Conservation (phyloP, 306 rosid species). For the Datisca glomerata region DNA sequence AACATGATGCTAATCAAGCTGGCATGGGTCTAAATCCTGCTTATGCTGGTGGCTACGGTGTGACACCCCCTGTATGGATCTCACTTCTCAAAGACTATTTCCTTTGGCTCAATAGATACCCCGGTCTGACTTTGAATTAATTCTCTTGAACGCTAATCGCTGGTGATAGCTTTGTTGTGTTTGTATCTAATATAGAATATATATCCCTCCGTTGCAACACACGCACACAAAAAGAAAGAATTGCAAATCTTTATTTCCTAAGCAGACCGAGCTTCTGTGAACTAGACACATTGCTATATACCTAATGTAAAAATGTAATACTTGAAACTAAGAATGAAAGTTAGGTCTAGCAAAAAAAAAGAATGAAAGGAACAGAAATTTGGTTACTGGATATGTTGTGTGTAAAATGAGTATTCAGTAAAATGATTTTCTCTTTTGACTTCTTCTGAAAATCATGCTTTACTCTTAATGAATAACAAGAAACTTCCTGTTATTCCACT, state of each 20-base stretch:
- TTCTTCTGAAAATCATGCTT: no score
- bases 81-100: not conserved
- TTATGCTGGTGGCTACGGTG: slow-evolving; percentile 64
- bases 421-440: no score
- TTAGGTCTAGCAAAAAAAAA: no score
- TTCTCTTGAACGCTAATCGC: not conserved
- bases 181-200: not conserved
- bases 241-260: not conserved
- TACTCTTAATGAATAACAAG: no score
- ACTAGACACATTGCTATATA: no score
- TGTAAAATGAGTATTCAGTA: no score
- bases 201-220: not conserved
- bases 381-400: no score
- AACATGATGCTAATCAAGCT: slow-evolving; percentile 76
- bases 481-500: no score
- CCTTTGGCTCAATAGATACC: not conserved
- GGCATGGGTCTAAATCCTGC: slow-evolving; percentile 78
- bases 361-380: no score
- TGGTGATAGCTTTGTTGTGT: not conserved
- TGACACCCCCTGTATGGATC: slow-evolving; percentile 64
- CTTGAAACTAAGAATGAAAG: no score
- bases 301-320: no score
- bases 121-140: not conserved
- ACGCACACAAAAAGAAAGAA: not conserved
- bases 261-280: no score